Conservation (phyloP, 176 grass and related monocot genomes). For the Elaeis guineensis region DNA sequence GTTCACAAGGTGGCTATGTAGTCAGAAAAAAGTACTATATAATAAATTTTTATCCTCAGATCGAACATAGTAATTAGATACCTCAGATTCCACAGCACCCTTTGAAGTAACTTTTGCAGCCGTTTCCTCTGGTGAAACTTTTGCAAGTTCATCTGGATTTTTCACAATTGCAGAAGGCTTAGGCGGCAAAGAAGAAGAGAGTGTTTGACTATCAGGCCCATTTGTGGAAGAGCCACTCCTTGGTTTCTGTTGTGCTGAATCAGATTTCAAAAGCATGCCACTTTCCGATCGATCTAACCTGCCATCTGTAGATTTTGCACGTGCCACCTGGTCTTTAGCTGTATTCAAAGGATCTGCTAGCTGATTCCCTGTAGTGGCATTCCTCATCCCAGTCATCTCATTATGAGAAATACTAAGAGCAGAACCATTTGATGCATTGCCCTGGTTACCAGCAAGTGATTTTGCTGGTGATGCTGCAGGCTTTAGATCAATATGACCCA, state of each 20-base stretch:
- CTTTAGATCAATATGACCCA: constrained; percentile 83
- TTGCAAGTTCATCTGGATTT: constrained; percentile 50
- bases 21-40: too few relatives aligned
- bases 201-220: constrained; percentile 42
- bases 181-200: constrained; percentile 30
- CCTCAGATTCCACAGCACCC: constrained; percentile 61
- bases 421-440: constrained; percentile 2
- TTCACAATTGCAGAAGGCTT: constrained; percentile 48
- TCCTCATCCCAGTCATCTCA: constrained; percentile 12
- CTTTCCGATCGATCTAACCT: constrained; percentile 71
- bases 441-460: constrained; percentile 46
- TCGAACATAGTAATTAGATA: constrained; percentile 21
- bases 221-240: constrained; percentile 39
- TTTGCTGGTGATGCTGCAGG: constrained; percentile 42
- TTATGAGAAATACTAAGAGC: too few relatives aligned
- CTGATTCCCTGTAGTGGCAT: constrained; percentile 52
- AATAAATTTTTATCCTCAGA: constrained; percentile 1
- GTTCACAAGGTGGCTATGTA: too few relatives aligned
- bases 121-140: constrained; percentile 45
- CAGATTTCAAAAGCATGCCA: constrained; percentile 29
- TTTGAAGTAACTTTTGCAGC: constrained; percentile 40
- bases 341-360: constrained; percentile 34
- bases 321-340: constrained; percentile 46
- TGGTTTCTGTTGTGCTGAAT: constrained; percentile 34
- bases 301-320: constrained; percentile 55